Evolutionary conservation across 2,329 filamentous ascomycete genomes (phyloP), one percentile per base, ranked within the genome.

Genomic region (Podosphaera leucotricha): DNA sequence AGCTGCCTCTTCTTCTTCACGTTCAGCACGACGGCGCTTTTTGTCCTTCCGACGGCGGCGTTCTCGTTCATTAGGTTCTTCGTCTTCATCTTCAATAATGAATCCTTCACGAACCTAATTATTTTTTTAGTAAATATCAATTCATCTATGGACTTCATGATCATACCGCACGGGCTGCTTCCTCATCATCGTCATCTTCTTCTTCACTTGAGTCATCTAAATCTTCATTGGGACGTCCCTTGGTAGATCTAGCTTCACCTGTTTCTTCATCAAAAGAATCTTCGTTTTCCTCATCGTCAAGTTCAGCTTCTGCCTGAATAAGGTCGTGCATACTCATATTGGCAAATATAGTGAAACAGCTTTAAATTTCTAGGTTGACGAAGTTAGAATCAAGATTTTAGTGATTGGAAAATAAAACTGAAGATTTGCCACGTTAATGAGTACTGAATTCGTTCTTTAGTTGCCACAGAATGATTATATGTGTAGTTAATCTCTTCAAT

Each of bases 181-280:
- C 80, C 52, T 93, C 85, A 46, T 93, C 85, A 47, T 93, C 84
- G 44, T 92, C 83, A 28, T 92, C 83, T 49, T 92, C 85, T 57
- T 93, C 85, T 53, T 92, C 85, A 54, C 82, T 92, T 0, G 83
- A 92, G 61, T 93, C 85, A 55, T 87, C 78, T 44, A 83, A 62
- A 40, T 63, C 61, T 48, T 62, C 59, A 53, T 59, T 51, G 47
- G 58, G 55, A 47, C 53, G 48, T 47, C 53, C 52, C 47, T 66
- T 60, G 57, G 66, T 65, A 43, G 61, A 52, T 39, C 63, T 65
- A 40, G 64, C 60, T 53, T 80, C 71, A 43, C 75, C 80, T 21
- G 70, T 76, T 49, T 83, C 80, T 51, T 86, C 83, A 54, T 84
- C 79, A 48, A 79, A 79, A 8, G 80, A 83, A 55, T 81, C 83